These are phyloP conservation scores for Trichoderma lentiforme DNA, from an alignment of 2,329 filamentous ascomycete genomes.

Conservation along the genomic window DNA sequence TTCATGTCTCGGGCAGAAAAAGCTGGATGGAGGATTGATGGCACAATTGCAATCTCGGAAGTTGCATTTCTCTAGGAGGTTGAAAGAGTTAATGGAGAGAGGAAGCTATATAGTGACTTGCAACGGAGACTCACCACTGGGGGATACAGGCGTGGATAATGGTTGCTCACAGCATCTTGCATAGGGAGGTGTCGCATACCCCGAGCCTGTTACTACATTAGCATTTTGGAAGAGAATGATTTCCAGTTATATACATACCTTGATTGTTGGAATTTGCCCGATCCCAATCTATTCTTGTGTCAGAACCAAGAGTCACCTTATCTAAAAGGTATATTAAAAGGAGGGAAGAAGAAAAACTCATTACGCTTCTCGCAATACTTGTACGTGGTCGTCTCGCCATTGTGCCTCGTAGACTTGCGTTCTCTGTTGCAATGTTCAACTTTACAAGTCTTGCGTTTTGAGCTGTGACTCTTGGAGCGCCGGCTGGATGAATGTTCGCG, in stretches of 20 bases:
- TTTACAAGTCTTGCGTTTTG: background rate
- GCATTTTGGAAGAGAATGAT: background rate
- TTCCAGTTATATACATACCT: background rate
- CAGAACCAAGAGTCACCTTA: background rate
- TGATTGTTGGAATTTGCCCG: background rate
- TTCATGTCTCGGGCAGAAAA: background rate
- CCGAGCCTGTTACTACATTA: background rate
- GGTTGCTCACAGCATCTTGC: background rate
- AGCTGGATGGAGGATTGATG: background rate
- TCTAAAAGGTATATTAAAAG: background rate
- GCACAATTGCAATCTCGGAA: background rate
- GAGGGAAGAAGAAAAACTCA: background rate
- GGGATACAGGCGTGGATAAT: background rate
- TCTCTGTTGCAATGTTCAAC: background rate
- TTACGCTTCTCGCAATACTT: background rate
- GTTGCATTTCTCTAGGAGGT: background rate
- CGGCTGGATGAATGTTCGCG: background rate
- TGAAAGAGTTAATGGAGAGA: background rate
- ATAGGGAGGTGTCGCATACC: background rate
- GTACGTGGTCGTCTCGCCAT: background rate
- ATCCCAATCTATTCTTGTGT: background rate
- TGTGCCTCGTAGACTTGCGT: background rate
- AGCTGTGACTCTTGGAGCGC: background rate
- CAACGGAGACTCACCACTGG: background rate
- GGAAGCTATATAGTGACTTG: background rate